Conservation (phyloP, 2,329 filamentous ascomycete genomes). For the Exophiala lecanii-corni region DNA sequence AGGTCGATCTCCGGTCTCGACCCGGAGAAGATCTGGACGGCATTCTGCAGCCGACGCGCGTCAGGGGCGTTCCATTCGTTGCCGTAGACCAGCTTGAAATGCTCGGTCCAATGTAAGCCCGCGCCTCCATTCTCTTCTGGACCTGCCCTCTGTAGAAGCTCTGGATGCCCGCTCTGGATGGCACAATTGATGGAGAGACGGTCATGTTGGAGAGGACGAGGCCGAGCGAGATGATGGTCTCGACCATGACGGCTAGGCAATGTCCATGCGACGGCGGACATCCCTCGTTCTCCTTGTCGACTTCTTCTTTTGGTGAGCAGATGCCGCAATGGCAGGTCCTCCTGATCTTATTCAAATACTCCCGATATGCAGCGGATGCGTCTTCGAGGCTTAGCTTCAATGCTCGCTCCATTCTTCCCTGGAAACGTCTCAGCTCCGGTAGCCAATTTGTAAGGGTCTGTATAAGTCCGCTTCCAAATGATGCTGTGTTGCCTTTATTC, state of each 20-base stretch:
- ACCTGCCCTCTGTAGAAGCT: constrained; percentile 23
- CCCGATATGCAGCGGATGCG: constrained; percentile 17
- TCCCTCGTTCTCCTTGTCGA: constrained; percentile 16
- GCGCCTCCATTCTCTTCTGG: constrained; percentile 20
- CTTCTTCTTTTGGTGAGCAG: constrained; percentile 17
- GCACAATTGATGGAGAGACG: constrained; percentile 19
- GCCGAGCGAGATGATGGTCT: constrained; percentile 25
- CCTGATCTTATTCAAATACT: constrained; percentile 15
- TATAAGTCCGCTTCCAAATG: constrained; percentile 19
- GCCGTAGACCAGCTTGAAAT: constrained; percentile 24
- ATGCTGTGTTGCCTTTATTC: constrained; percentile 20
- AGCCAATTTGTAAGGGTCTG: constrained; percentile 22
- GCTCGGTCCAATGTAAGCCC: constrained; percentile 16
- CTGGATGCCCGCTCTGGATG: constrained; percentile 21
- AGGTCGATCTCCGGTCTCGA: constrained; percentile 19
- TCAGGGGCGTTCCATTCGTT: constrained; percentile 26
- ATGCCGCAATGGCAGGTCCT: constrained; percentile 21
- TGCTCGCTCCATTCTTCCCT: constrained; percentile 23
- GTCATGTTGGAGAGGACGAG: constrained; percentile 23
- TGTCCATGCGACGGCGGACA: constrained; percentile 20
- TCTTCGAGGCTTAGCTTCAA: constrained; percentile 21
- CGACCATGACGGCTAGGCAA: constrained; percentile 22
- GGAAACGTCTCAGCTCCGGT: constrained; percentile 19
- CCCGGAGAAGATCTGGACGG: constrained; percentile 23
- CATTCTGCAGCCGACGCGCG: constrained; percentile 20